Conservation (phyloP, 2,329 filamentous ascomycete species). For the Sporothrix dimorphospora region DNA sequence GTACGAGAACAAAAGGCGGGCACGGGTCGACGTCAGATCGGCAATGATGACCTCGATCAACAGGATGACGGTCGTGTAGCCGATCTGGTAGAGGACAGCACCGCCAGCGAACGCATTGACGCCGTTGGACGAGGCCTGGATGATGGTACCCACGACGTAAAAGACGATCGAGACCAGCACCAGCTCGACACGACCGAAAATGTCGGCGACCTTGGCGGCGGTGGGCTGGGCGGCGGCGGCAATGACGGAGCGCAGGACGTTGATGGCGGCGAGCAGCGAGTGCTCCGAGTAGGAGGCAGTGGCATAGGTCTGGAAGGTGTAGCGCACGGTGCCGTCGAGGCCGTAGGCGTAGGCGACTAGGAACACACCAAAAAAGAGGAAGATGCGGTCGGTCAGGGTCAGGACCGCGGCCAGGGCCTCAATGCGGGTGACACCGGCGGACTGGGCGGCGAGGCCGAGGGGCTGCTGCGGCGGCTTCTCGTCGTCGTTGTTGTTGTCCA, state of each 20-base stretch:
- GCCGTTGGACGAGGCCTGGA: conserved; percentile 58
- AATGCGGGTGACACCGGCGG: conserved; percentile 61
- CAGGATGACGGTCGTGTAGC: conserved; percentile 64
- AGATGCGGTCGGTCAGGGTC: conserved; percentile 49
- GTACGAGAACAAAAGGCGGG: conserved; percentile 67
- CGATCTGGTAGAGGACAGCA: conserved; percentile 64
- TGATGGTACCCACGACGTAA: conserved; percentile 44
- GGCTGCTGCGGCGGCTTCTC: neutral
- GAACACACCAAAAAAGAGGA: conserved; percentile 64
- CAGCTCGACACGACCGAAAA: conserved; percentile 64
- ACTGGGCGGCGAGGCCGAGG: conserved; percentile 37
- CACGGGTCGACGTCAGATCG: conserved; percentile 65
- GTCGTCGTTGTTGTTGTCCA: neutral
- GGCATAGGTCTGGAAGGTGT: conserved; percentile 59
- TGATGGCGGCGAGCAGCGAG: conserved; percentile 60
- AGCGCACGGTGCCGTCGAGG: conserved; percentile 60
- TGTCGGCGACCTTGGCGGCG: conserved; percentile 64
- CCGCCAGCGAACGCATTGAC: conserved; percentile 57
- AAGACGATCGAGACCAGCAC: conserved; percentile 59
- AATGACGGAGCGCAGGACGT: conserved; percentile 43
- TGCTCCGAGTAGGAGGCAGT: conserved; percentile 55
- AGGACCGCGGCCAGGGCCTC: conserved; percentile 59
- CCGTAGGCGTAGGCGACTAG: conserved; percentile 67
- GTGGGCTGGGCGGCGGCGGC: conserved; percentile 45
- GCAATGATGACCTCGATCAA: conserved; percentile 67